Conservation (phyloP, 192 early-diverging fungal species). For the Anaeromyces robustus region DNA sequence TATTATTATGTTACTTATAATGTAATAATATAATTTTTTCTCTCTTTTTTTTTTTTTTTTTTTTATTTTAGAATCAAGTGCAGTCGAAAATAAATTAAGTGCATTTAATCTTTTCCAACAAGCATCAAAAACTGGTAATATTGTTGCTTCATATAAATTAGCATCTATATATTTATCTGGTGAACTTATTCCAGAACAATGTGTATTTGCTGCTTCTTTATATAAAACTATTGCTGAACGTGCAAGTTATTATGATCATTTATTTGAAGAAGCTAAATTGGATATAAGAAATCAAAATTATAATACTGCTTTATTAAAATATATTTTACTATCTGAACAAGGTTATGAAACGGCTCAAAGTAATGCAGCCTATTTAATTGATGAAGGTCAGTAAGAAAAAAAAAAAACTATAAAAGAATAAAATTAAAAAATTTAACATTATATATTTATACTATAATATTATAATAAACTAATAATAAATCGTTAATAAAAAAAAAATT, state of each 20-base stretch:
- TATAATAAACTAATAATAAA: no score
- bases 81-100: neutral
- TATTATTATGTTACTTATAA: no score
- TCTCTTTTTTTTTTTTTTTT: no score
- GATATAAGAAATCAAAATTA: constrained; percentile 32
- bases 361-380: constrained; percentile 82
- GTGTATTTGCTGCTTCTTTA: constrained; percentile 20
- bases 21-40: no score
- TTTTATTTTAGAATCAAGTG: neutral
- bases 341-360: constrained; percentile 75
- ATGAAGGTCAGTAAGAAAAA: constrained; percentile 18
- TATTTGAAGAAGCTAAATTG: constrained; percentile 34
- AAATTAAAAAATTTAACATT: no score
- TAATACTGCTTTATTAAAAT: constrained; percentile 52
- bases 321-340: constrained; percentile 73
- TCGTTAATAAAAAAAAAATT: no score
- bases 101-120: neutral
- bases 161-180: neutral
- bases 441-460: no score
- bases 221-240: constrained; percentile 68
- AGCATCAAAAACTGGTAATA: neutral
- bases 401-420: no score
- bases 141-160: neutral
- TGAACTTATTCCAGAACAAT: neutral
- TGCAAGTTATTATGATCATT: constrained; percentile 69